phyloP scores from a whole-genome alignment of 495 filamentous ascomycete genomes.

The Chaetomium fimeti region DNA sequence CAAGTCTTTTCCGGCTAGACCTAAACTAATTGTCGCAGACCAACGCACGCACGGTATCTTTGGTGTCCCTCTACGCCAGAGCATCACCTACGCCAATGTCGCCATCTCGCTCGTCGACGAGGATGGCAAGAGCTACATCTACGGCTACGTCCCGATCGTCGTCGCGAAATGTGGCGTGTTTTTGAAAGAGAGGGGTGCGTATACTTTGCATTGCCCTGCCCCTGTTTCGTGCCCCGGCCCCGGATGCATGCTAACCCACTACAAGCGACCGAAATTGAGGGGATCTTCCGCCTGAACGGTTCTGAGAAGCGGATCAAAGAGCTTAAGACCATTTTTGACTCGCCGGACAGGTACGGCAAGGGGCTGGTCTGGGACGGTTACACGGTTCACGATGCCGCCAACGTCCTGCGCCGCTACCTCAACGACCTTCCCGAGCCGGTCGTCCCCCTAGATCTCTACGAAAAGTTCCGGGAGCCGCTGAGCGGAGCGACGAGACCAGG shows the following conservation, averaged over 20 bases:
- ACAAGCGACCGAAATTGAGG: constrained; percentile 89
- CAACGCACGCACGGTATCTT: constrained; percentile 64
- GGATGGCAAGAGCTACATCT: constrained; percentile 90
- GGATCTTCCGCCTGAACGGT: constrained; percentile 93
- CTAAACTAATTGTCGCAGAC: constrained; percentile 39
- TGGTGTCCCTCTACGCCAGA: constrained; percentile 87
- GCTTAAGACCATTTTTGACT: constrained; percentile 85
- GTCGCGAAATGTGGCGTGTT: constrained; percentile 98
- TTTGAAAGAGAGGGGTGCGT: constrained; percentile 94
- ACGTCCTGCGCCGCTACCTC: constrained; percentile 90
- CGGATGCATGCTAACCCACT: constrained; percentile 20
- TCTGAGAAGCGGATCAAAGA: constrained; percentile 99
- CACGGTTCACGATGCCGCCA: constrained; percentile 98
- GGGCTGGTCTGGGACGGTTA: constrained; percentile 96
- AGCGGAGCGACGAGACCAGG: constrained; percentile 72
- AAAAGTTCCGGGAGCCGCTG: constrained; percentile 82
- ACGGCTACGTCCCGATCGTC: constrained; percentile 98
- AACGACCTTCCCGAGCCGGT: constrained; percentile 95
- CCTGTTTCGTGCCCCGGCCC: neutral
- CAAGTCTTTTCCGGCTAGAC: constrained; percentile 12
- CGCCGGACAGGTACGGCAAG: constrained; percentile 94
- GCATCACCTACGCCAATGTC: constrained; percentile 98
- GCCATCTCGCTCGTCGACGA: constrained; percentile 93
- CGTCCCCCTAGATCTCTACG: constrained; percentile 91
- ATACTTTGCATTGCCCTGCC: neutral